Base-by-base conservation (phyloP, 768 basidiomycete genomes). In the Mycena amicta region DNA sequence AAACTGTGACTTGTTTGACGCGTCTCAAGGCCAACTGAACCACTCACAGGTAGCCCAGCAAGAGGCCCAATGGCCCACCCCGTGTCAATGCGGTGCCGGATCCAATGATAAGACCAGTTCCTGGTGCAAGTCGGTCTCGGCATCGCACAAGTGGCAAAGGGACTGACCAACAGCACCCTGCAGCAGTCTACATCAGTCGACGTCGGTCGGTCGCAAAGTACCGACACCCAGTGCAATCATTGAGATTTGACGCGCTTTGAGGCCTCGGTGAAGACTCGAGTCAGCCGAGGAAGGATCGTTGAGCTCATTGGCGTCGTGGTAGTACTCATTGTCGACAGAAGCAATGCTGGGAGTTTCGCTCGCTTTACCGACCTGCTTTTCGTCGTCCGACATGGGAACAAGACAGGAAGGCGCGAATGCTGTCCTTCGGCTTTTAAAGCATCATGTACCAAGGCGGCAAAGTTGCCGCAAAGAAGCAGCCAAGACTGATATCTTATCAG, bases 171-270 rank as follows among this genome's bases (percentile, higher is more conserved):
- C n/a, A n/a, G n/a, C n/a, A n/a, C n/a, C n/a, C n/a, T n/a, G n/a
- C n/a, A n/a, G n/a, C n/a, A n/a, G n/a, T n/a, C n/a, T n/a, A n/a
- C n/a, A n/a, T n/a, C n/a, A n/a, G n/a, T n/a, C n/a, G n/a, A n/a
- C n/a, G n/a, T n/a, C n/a, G n/a, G n/a, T n/a, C n/a, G n/a, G n/a
- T n/a, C n/a, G n/a, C n/a, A n/a, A n/a, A n/a, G n/a, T n/a, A n/a
- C n/a, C n/a, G n/a, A n/a, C 77, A 6, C 80, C 80, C 18, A 82
- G 72, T 77, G 82, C 82, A 59, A 86, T 84, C 80, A 84, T 81
- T 25, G 80, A 83, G 50, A 81, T 79, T 59, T 83, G 80, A 25
- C 80, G 74, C 15, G 81, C 80, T 61, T 83, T 78, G 49, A 82
- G 74, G 27, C 78, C 81, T 40, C 80, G 76, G 58, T 81, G 81